These are phyloP conservation scores for Hyparrhenia diplandra DNA, from an alignment of 176 grass and related monocot species.

Conservation along the genomic window DNA sequence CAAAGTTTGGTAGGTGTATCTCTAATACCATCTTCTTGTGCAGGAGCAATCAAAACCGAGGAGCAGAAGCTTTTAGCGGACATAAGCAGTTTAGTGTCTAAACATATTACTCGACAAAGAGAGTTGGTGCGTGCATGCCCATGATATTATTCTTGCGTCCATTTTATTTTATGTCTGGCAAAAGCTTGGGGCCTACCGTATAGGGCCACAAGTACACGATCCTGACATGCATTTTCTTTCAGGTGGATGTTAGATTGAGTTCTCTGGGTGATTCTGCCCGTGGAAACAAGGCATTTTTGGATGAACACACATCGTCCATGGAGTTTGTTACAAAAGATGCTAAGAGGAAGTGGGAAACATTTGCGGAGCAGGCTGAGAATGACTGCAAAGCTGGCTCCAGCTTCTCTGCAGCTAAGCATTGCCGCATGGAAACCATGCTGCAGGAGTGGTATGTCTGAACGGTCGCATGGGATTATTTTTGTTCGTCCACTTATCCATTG, in stretches of 20 bases:
- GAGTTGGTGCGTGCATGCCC: slow-evolving; percentile 55
- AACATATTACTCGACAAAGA: slow-evolving; percentile 73
- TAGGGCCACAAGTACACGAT: not conserved
- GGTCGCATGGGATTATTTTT: not conserved
- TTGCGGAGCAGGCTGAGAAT: slow-evolving; percentile 61
- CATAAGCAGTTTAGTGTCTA: slow-evolving; percentile 76
- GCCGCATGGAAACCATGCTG: slow-evolving; percentile 73
- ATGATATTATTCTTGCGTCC: not conserved
- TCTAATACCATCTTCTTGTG: slow-evolving; percentile 14
- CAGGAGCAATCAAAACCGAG: slow-evolving; percentile 92
- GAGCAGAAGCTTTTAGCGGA: slow-evolving; percentile 76
- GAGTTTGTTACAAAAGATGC: slow-evolving; percentile 69
- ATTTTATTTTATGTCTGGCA: not conserved
- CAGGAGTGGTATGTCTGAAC: slow-evolving; percentile 59
- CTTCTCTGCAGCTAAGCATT: slow-evolving; percentile 86
- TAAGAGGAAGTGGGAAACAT: slow-evolving; percentile 98
- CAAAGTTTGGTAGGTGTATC: not conserved
- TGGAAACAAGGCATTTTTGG: slow-evolving; percentile 64
- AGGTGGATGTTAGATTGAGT: slow-evolving; percentile 77
- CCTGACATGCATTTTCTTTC: slow-evolving; percentile 26
- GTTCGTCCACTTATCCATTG: not conserved
- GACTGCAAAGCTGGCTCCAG: slow-evolving; percentile 63
- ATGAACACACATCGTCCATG: slow-evolving; percentile 61
- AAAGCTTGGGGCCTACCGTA: slow-evolving; percentile 2
- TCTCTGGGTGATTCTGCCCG: slow-evolving; percentile 56